phyloP scores from a whole-genome alignment of 2,329 filamentous ascomycete species.

The Thyridium curvatum region DNA sequence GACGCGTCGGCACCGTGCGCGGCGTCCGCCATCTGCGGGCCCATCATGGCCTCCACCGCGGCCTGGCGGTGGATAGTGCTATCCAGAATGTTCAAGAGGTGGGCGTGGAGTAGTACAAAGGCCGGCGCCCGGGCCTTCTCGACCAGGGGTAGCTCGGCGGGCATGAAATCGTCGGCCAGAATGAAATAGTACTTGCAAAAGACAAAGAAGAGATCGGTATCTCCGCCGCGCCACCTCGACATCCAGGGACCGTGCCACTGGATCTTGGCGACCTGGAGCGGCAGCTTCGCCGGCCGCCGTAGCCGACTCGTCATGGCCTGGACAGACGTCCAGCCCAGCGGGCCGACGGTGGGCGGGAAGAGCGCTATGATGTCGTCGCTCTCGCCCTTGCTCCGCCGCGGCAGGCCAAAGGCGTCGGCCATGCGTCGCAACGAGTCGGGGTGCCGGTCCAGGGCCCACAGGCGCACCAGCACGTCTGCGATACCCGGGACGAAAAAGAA shows the following conservation, averaged over 20 bases:
- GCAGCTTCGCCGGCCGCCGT: constrained; percentile 57
- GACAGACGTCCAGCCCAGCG: constrained; percentile 49
- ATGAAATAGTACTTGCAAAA: constrained; percentile 87
- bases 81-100: constrained; percentile 73
- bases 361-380: constrained; percentile 60
- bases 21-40: constrained; percentile 36
- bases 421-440: constrained; percentile 65
- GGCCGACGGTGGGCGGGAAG: constrained; percentile 62
- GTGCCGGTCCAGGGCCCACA: constrained; percentile 63
- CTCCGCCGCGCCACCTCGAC: constrained; percentile 76
- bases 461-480: constrained; percentile 72
- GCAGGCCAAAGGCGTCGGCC: constrained; percentile 61
- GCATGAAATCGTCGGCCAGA: constrained; percentile 67
- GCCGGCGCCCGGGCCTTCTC: constrained; percentile 65
- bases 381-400: constrained; percentile 46
- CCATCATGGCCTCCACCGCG: constrained; percentile 36
- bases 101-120: constrained; percentile 74
- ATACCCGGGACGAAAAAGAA: constrained; percentile 90
- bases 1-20: constrained; percentile 57
- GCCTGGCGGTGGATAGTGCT: constrained; percentile 76
- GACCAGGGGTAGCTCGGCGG: constrained; percentile 41
- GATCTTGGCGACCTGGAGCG: constrained; percentile 58
- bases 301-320: constrained; percentile 47
- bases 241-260: constrained; percentile 83
- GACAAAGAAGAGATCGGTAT: constrained; percentile 86